Percentiles rank a stretch among this genome's conserved stretches.
phyloP scores from a whole-genome alignment of 2,329 filamentous ascomycete species.

The Cladosporium sp. region DNA sequence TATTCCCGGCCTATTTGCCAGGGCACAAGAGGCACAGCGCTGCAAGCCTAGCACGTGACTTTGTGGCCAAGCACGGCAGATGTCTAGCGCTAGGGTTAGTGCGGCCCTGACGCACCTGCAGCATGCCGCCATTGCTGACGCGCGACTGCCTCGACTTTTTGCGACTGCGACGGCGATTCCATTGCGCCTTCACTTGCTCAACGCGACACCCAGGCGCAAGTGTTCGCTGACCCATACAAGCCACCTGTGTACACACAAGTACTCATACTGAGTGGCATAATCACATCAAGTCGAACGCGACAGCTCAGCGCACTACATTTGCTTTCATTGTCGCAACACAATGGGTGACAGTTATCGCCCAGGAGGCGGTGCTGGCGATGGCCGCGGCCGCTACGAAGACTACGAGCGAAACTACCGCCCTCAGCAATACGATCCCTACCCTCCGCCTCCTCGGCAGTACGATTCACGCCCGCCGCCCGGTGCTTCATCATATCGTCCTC shows the following conservation, averaged over 20 bases:
- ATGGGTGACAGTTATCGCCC: constrained; percentile 11
- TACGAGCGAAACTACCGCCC: constrained; percentile 2
- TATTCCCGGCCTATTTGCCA: neutral
- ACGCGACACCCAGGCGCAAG: neutral
- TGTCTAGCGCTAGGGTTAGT: neutral
- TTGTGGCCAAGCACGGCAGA: neutral
- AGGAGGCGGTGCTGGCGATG: neutral
- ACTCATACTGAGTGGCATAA: neutral
- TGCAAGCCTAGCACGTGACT: neutral
- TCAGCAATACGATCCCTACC: constrained; percentile 1
- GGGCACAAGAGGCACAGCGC: neutral
- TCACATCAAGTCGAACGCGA: neutral
- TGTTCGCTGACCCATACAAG: no score
- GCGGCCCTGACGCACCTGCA: neutral
- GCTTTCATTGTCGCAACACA: neutral
- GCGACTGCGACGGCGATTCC: neutral
- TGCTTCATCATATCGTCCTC: neutral
- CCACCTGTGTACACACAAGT: neutral
- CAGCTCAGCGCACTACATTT: neutral
- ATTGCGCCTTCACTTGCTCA: neutral
- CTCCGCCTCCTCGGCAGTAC: neutral
- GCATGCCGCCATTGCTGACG: neutral
- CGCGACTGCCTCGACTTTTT: constrained; percentile 7
- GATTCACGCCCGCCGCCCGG: constrained; percentile 1
- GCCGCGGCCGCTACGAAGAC: constrained; percentile 6